Base-by-base conservation (phyloP, 352 stramenopile genomes). In the Thraustotheca clavata region DNA sequence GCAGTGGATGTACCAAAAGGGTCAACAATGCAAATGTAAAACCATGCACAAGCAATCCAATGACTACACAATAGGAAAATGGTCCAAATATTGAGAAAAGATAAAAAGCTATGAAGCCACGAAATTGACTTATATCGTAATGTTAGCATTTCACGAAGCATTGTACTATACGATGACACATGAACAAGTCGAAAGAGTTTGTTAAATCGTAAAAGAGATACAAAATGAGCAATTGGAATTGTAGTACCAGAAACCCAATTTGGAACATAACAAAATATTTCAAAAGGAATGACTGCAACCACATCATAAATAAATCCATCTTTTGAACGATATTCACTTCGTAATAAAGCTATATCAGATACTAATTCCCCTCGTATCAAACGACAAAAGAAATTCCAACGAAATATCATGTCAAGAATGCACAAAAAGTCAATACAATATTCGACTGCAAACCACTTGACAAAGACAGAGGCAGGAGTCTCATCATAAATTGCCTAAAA, bases 1-100 rank as follows among this genome's bases (percentile, higher is more conserved):
- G 38, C 38, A 16, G 20, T 43, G 38, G 38, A 3, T n/a, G n/a
- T n/a, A n/a, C n/a, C n/a, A 24, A 24, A 9, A 24, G 43, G 7
- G 43, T 33, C 24, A 24, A 20, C 27, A 22, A 87, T 29, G 8
- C 78, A 76, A 22, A 75, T 60, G 14, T 69, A 73, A 38, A 76
- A 89, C 80, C 80, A 89, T 1, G 84, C 38, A 22, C 82, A 91
- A 3, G 66, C 80, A 35, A 89, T 87, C 80, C 78, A 89, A 61
- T 91, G 82, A 1, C 71, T 75, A 0, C 73, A 70, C 12, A 91
- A 48, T 48, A 88, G 7, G 57, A 86, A 91, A 7, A 65, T 54
- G 36, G 5, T 24, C 12, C 36, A 65, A 16, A 65, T 48, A 20
- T 65, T 11, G n/a, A 27, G 32, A 39, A 65, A 65, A 0, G 57